Conservation (phyloP, 1,284 basidiomycete genomes). For the Inonotus hispidus region DNA sequence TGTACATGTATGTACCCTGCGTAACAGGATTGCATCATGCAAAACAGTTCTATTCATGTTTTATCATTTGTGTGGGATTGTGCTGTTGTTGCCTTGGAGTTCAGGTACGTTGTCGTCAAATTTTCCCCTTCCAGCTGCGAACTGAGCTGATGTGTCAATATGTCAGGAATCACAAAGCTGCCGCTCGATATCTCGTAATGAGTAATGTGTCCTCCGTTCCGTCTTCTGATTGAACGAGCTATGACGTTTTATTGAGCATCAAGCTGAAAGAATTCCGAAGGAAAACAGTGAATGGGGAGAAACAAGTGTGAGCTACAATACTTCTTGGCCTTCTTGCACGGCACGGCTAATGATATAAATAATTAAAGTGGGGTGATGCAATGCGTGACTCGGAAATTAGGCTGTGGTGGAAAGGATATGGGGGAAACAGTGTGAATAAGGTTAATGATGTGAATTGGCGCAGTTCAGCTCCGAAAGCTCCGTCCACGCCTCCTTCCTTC, state of each 20-base stretch:
- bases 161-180: not conserved
- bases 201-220: not conserved
- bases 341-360: conserved; percentile 16
- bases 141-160: not conserved
- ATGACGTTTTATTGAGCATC: not conserved
- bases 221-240: not conserved
- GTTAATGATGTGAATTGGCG: not conserved
- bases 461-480: conserved; percentile 1
- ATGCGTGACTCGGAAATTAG: not conserved
- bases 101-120: not conserved
- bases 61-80: not conserved
- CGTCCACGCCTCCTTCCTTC: conserved; percentile 1
- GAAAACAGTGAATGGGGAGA: not conserved
- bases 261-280: not conserved
- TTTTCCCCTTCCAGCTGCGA: not conserved
- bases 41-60: not conserved
- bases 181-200: no score
- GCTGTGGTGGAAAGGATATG: not conserved
- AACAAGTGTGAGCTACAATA: not conserved
- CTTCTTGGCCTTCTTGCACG: not conserved
- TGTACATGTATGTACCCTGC: not conserved
- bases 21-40: not conserved
- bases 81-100: not conserved
- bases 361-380: conserved; percentile 2
- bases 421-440: not conserved